A percentile compares a stretch with the other conserved stretches of the same genome.
phyloP scores from a whole-genome alignment of 2,329 filamentous ascomycete genomes.

The Zymoseptoria passerinii region DNA sequence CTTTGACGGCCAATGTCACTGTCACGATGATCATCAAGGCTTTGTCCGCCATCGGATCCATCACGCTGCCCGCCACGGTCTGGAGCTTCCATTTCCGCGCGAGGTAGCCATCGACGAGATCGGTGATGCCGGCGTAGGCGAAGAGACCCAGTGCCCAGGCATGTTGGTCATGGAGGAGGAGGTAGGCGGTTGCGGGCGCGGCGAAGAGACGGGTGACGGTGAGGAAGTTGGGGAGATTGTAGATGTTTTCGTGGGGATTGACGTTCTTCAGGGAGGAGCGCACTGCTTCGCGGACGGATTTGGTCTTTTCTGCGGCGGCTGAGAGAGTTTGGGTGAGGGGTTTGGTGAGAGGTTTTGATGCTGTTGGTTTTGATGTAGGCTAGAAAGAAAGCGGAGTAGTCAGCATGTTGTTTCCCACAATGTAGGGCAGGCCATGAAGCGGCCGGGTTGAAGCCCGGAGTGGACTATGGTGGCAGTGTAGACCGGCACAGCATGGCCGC shows the following conservation, averaged over 20 bases:
- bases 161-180: constrained; percentile 76
- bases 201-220: constrained; percentile 78
- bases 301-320: constrained; percentile 23
- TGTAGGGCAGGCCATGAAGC: background rate
- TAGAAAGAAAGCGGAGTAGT: background rate
- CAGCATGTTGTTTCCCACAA: background rate
- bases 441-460: background rate
- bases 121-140: constrained; percentile 82
- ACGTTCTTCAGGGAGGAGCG: constrained; percentile 25
- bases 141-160: constrained; percentile 76
- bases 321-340: constrained; percentile 20
- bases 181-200: constrained; percentile 79
- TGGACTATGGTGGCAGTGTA: no score
- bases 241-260: constrained; percentile 75
- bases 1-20: constrained; percentile 74
- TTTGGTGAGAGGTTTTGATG: constrained; percentile 8
- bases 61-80: constrained; percentile 88
- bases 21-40: constrained; percentile 89
- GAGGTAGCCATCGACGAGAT: constrained; percentile 89
- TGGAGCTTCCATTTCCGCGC: constrained; percentile 78
- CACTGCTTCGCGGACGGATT: constrained; percentile 24
- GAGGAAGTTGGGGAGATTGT: constrained; percentile 89
- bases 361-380: background rate
- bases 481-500: no score
- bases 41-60: constrained; percentile 97